These are phyloP conservation scores for Fremontodendron californicum DNA, from an alignment of 345 rosid species.

Conservation along the genomic window DNA sequence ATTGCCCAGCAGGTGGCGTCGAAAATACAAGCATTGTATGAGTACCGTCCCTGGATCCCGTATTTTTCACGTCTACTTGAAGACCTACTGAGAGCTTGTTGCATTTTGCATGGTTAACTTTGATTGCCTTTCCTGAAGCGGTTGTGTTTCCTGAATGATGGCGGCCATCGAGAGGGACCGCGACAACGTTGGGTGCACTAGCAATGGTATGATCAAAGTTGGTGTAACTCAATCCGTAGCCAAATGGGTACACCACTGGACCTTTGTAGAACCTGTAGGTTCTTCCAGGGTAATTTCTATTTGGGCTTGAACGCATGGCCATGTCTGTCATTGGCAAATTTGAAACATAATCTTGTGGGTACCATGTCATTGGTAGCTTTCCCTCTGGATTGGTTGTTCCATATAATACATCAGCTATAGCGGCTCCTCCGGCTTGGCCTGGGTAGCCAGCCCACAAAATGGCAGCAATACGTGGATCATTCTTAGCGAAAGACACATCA, in stretches of 20 bases:
- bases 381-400: conserved; percentile 85
- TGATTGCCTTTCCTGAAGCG: conserved; percentile 48
- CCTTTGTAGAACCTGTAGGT: conserved; percentile 87
- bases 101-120: conserved; percentile 68
- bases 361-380: conserved; percentile 88
- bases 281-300: conserved; percentile 67
- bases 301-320: conserved; percentile 67
- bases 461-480: conserved; percentile 42
- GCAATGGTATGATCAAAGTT: conserved; percentile 51
- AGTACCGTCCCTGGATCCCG: conserved; percentile 62
- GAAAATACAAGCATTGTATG: conserved; percentile 70
- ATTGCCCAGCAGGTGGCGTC: conserved; percentile 50
- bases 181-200: conserved; percentile 45
- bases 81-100: conserved; percentile 46
- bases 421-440: conserved; percentile 84
- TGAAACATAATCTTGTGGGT: conserved; percentile 60
- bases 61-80: conserved; percentile 59
- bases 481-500: conserved; percentile 64
- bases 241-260: conserved; percentile 75
- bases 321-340: conserved; percentile 81
- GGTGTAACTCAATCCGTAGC: conserved; percentile 83
- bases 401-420: conserved; percentile 75
- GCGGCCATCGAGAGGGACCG: conserved; percentile 48
- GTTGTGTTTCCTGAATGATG: conserved; percentile 40
- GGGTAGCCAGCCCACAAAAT: conserved; percentile 97